Conservation (phyloP, 2,329 filamentous ascomycete species). For the Cladophialophora chaetospira region DNA sequence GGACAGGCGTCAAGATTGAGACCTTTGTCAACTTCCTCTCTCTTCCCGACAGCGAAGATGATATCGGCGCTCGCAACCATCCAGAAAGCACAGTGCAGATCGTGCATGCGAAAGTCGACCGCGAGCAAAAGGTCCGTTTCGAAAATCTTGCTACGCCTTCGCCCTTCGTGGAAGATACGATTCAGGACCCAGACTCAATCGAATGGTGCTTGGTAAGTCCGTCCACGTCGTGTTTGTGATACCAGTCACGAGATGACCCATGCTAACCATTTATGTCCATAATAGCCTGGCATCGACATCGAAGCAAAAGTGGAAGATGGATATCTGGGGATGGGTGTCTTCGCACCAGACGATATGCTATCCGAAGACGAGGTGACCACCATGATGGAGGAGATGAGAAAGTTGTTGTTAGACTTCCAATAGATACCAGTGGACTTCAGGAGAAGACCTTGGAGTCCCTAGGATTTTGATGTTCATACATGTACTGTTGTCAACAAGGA, state of each 20-base stretch:
- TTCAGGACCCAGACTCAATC: not conserved
- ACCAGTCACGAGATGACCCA: too few species aligned
- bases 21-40: constrained; percentile 81
- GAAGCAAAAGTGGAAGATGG: constrained; percentile 55
- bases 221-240: not conserved
- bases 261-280: constrained; percentile 4
- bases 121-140: not conserved
- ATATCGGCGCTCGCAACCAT: not conserved
- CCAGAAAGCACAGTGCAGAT: constrained; percentile 4
- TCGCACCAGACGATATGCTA: constrained; percentile 50
- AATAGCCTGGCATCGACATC: constrained; percentile 56
- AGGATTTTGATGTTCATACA: too few species aligned
- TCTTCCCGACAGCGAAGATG: constrained; percentile 40
- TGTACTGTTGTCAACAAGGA: too few species aligned
- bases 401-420: constrained; percentile 7
- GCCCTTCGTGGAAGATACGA: constrained; percentile 20
- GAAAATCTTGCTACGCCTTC: constrained; percentile 10
- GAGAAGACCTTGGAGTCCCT: too few species aligned
- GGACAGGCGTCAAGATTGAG: constrained; percentile 72
- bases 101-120: constrained; percentile 12
- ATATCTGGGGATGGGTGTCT: constrained; percentile 55
- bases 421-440: not conserved
- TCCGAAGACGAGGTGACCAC: constrained; percentile 33
- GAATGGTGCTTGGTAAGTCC: constrained; percentile 31
- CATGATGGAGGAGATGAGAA: constrained; percentile 21